phyloP scores from a whole-genome alignment of 2,329 filamentous ascomycete species.

The Aureobasidium leucospermi region DNA sequence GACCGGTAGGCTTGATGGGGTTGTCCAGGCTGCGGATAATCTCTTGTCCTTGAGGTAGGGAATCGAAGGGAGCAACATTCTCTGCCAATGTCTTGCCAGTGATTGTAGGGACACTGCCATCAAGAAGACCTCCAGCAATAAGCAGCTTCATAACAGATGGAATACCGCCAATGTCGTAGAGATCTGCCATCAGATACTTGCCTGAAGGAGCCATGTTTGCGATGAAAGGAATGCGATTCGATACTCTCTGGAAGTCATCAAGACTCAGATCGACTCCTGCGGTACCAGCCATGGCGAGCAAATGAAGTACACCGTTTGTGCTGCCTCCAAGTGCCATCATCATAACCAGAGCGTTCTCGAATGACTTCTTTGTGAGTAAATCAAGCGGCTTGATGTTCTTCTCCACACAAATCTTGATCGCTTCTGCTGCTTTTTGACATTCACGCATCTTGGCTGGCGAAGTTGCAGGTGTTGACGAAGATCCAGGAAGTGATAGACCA shows the following conservation, averaged over 20 bases:
- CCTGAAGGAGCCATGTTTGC: slow-evolving; percentile 80
- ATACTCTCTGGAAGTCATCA: slow-evolving; percentile 75
- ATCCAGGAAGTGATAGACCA: slow-evolving; percentile 74
- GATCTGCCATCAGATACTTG: slow-evolving; percentile 78
- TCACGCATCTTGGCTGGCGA: slow-evolving; percentile 81
- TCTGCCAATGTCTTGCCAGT: slow-evolving; percentile 78
- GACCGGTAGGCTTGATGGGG: slow-evolving; percentile 79
- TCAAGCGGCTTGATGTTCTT: slow-evolving; percentile 74
- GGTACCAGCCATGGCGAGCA: slow-evolving; percentile 83
- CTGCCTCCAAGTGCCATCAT: slow-evolving; percentile 89
- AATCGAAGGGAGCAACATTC: slow-evolving; percentile 71
- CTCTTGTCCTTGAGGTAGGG: slow-evolving; percentile 67
- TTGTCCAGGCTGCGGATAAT: slow-evolving; percentile 76
- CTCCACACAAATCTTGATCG: slow-evolving; percentile 73
- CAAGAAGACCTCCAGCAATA: slow-evolving; percentile 65
- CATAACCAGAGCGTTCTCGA: slow-evolving; percentile 83
- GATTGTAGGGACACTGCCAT: slow-evolving; percentile 72
- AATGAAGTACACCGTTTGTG: slow-evolving; percentile 82
- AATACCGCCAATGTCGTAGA: slow-evolving; percentile 78
- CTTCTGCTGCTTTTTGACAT: slow-evolving; percentile 71
- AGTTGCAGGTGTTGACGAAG: slow-evolving; percentile 72
- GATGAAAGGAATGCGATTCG: slow-evolving; percentile 76
- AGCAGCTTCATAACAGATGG: slow-evolving; percentile 81
- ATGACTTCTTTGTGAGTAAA: slow-evolving; percentile 69
- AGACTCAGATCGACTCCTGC: slow-evolving; percentile 70